These are phyloP conservation scores for Miamiensis avidus DNA, from an alignment of 169 alveolate species.

Conservation along the genomic window DNA sequence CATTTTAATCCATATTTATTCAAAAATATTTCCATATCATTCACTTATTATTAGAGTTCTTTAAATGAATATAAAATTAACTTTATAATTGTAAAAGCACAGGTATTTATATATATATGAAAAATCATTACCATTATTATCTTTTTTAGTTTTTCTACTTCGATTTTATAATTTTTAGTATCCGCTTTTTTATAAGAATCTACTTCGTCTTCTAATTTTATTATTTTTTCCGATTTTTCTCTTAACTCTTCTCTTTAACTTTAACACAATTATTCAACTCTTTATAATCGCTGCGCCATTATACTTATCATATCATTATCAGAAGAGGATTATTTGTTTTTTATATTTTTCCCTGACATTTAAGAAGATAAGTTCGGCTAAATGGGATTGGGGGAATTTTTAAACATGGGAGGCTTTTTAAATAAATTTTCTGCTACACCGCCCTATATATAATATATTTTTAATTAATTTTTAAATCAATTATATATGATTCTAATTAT, in stretches of 20 bases:
- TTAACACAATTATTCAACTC: slow-evolving; percentile 28
- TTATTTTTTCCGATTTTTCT: slow-evolving; percentile 31
- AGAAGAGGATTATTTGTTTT: neutral
- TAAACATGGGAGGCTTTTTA: neutral
- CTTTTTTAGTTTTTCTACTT: slow-evolving; percentile 21
- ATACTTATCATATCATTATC: slow-evolving; percentile 14
- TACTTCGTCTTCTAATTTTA: slow-evolving; percentile 23
- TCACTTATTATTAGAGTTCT: slow-evolving; percentile 17
- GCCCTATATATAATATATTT: too few species aligned
- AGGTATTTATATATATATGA: neutral
- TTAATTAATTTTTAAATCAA: neutral
- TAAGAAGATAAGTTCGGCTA: neutral
- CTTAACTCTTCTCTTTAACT: slow-evolving; percentile 36
- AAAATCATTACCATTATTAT: neutral
- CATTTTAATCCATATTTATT: slow-evolving; percentile 47
- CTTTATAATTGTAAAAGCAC: too few species aligned
- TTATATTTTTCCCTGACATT: neutral
- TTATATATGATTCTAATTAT: too few species aligned
- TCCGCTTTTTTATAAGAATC: slow-evolving; percentile 15
- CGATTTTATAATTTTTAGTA: slow-evolving; percentile 10
- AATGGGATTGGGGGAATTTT: neutral
- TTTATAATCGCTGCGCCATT: slow-evolving; percentile 29
- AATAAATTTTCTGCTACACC: neutral
- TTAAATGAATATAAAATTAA: too few species aligned
- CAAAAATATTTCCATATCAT: slow-evolving; percentile 40